Percentiles rank a stretch among this genome's conserved stretches.
Conservation (phyloP, 768 basidiomycete species). For the Piloderma croceum region DNA sequence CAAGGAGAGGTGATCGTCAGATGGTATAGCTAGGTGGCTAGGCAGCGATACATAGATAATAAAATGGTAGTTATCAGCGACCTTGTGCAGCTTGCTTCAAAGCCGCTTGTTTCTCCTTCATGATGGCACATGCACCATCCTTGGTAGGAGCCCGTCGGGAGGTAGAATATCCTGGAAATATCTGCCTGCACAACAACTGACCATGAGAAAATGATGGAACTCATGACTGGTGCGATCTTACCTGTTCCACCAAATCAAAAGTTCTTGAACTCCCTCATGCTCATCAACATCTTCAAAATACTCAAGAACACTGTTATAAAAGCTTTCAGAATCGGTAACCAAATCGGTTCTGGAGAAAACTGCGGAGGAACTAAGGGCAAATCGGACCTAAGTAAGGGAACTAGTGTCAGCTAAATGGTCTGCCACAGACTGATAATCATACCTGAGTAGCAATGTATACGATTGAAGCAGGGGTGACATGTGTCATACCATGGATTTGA, state of each 20-base stretch:
- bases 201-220: too few species aligned
- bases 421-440: background rate
- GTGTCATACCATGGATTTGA: too few species aligned
- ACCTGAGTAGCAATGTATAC: slow-evolving; percentile 19
- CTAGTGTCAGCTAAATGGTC: background rate
- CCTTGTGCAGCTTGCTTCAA: too few species aligned
- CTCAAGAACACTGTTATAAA: slow-evolving; percentile 11
- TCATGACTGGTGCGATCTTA: slow-evolving; percentile 6
- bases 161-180: slow-evolving; percentile 7
- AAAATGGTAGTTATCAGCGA: too few species aligned
- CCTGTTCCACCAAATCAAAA: slow-evolving; percentile 11
- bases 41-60: too few species aligned
- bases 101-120: too few species aligned
- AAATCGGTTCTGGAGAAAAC: slow-evolving; percentile 11
- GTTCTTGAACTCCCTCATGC: slow-evolving; percentile 4
- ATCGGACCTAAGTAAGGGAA: slow-evolving; percentile 2
- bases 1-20: too few species aligned
- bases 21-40: too few species aligned
- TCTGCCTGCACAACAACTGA: slow-evolving; percentile 7
- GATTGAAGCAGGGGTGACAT: too few species aligned
- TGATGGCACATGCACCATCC: slow-evolving; percentile 10
- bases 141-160: background rate
- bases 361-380: slow-evolving; percentile 8
- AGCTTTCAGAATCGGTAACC: slow-evolving; percentile 11
- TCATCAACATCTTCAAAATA: slow-evolving; percentile 12